A percentile compares a stretch with the other conserved stretches of the same genome.
These are phyloP conservation scores for Diplodia sapinea DNA, from an alignment of 2,329 filamentous ascomycete genomes.

Conservation along the genomic window DNA sequence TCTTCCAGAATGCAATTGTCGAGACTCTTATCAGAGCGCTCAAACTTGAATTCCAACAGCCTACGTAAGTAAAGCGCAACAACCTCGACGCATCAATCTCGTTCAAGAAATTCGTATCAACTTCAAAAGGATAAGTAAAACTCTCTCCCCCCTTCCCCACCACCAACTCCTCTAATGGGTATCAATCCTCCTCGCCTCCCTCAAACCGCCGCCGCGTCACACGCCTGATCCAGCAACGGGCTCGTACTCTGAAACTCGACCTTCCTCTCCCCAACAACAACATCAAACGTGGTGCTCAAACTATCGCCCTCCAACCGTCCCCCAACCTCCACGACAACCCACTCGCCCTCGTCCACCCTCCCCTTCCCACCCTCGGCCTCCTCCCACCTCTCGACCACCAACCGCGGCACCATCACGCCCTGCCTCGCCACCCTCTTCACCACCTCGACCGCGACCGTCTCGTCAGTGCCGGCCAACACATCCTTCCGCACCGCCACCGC, in stretches of 20 bases:
- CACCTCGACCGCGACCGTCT: neutral
- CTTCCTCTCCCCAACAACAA: conserved; percentile 9
- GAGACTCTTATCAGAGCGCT: too few relatives aligned
- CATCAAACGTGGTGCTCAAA: conserved; percentile 25
- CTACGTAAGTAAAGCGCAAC: too few relatives aligned
- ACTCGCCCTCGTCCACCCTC: conserved; percentile 7
- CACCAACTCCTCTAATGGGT: too few relatives aligned
- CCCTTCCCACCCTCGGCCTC: neutral
- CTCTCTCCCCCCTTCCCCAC: too few relatives aligned
- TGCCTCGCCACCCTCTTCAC: neutral
- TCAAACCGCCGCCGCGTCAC: neutral
- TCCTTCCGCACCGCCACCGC: conserved; percentile 4
- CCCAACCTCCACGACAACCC: neutral
- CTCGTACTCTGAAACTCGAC: conserved; percentile 17
- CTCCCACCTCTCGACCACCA: neutral
- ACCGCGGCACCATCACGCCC: neutral
- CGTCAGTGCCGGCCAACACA: neutral
- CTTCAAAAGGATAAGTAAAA: too few relatives aligned
- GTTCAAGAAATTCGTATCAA: too few relatives aligned
- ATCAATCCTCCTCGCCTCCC: too few relatives aligned
- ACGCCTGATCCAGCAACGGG: neutral
- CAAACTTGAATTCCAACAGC: too few relatives aligned
- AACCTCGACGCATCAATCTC: too few relatives aligned
- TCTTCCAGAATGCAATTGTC: too few relatives aligned
- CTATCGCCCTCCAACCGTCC: neutral